phyloP scores from a whole-genome alignment of 257 asterid species.

The Scutellaria galericulata region DNA sequence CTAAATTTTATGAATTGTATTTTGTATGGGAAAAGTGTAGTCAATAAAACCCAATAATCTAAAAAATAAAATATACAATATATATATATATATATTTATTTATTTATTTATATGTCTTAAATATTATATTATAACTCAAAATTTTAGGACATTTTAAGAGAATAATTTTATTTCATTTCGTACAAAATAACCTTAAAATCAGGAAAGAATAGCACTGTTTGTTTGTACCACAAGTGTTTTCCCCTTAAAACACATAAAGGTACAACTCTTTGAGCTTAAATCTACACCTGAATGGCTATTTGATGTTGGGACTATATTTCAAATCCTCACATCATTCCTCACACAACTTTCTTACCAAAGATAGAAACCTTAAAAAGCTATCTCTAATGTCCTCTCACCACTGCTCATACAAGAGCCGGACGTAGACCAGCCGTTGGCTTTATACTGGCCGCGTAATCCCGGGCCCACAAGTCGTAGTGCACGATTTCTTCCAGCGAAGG shows the following conservation, averaged over 20 bases:
- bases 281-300: slow-evolving; percentile 12
- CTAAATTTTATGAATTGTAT: too few species aligned
- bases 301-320: slow-evolving; percentile 32
- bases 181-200: neutral
- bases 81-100: too few species aligned
- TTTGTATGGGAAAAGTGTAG: too few species aligned
- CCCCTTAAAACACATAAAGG: slow-evolving; percentile 3
- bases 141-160: neutral
- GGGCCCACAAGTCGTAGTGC: slow-evolving; percentile 96
- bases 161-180: neutral
- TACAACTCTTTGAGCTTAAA: slow-evolving; percentile 23
- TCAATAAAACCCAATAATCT: too few species aligned
- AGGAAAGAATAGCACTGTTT: neutral
- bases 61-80: too few species aligned
- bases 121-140: too few species aligned
- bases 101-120: too few species aligned
- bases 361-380: slow-evolving; percentile 7
- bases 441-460: slow-evolving; percentile 74
- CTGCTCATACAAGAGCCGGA: slow-evolving; percentile 67
- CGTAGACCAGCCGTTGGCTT: slow-evolving; percentile 48
- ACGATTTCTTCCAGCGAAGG: slow-evolving; percentile 90
- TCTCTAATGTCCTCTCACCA: neutral
- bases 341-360: slow-evolving; percentile 12
- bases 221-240: neutral
- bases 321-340: slow-evolving; percentile 25